Conservation (phyloP, 2,329 filamentous ascomycete species). For the Lasiodiplodia gonubiensis region DNA sequence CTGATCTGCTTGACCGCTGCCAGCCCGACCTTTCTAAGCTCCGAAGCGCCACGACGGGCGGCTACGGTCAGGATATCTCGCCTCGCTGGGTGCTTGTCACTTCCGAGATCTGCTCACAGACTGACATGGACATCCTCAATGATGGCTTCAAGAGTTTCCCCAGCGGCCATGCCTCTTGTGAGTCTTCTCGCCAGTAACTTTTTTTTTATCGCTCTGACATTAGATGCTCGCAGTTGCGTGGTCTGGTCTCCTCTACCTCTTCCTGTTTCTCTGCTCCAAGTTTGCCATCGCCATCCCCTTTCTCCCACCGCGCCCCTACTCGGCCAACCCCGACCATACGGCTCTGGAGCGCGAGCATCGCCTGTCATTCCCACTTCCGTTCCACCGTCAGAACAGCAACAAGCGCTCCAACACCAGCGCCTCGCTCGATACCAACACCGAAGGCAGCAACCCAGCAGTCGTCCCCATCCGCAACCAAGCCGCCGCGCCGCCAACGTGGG, state of each 20-base stretch:
- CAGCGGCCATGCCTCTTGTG: constrained; percentile 74
- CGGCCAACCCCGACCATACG: constrained; percentile 56
- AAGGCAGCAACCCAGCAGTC: constrained; percentile 22
- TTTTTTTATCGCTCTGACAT: neutral
- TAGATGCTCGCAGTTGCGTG: constrained; percentile 62
- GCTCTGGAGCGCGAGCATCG: constrained; percentile 34
- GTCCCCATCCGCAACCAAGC: constrained; percentile 67
- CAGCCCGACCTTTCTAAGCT: constrained; percentile 70
- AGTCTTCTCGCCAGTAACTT: constrained; percentile 34
- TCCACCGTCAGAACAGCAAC: constrained; percentile 33
- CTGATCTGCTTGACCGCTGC: constrained; percentile 72
- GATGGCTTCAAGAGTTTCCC: constrained; percentile 89
- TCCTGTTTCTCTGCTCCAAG: constrained; percentile 84
- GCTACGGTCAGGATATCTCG: constrained; percentile 58
- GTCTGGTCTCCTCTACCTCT: constrained; percentile 82
- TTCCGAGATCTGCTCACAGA: constrained; percentile 75
- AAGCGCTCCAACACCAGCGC: constrained; percentile 33
- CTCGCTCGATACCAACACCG: constrained; percentile 29
- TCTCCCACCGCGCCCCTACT: constrained; percentile 58
- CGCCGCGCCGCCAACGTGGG: constrained; percentile 81
- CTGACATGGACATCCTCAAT: constrained; percentile 65
- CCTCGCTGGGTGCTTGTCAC: constrained; percentile 72
- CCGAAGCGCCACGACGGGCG: constrained; percentile 65
- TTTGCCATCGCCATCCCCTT: constrained; percentile 77
- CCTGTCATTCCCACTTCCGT: constrained; percentile 35